Evolutionary conservation across 768 basidiomycete genomes (phyloP).

Genomic region (Chalciporus sphaerocephalus): DNA sequence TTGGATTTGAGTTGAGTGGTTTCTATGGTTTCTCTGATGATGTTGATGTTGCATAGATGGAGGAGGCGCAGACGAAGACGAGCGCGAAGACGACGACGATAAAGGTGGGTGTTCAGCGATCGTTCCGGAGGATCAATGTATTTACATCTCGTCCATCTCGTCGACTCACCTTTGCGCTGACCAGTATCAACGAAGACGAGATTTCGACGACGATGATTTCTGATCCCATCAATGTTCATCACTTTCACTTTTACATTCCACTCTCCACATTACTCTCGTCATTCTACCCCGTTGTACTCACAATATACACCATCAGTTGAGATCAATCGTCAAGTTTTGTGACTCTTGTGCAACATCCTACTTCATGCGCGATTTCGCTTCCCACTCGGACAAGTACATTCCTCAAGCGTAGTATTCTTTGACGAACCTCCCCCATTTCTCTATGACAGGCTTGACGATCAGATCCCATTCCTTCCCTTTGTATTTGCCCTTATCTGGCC

Average conservation of each 20-base stretch:
- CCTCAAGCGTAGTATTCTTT: slow-evolving; percentile 29
- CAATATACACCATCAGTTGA: not conserved
- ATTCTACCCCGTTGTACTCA: slow-evolving; percentile 1
- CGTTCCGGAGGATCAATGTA: no score
- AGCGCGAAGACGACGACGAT: slow-evolving; percentile 55
- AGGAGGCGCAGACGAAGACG: slow-evolving; percentile 47
- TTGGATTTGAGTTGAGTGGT: not conserved
- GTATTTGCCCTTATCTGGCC: slow-evolving; percentile 48
- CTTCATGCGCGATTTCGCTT: not conserved
- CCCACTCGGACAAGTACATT: no score
- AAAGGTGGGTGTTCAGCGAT: slow-evolving; percentile 37
- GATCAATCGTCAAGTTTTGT: not conserved
- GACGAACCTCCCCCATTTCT: slow-evolving; percentile 73
- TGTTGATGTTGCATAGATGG: slow-evolving; percentile 39
- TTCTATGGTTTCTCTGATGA: not conserved
- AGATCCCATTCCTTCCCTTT: slow-evolving; percentile 69
- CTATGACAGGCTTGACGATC: slow-evolving; percentile 70
- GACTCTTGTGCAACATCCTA: no score
- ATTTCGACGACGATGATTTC: slow-evolving; percentile 62
- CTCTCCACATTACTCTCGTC: not conserved
- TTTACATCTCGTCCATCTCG: not conserved
- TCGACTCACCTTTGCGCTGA: slow-evolving; percentile 5
- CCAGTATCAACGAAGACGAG: slow-evolving; percentile 64
- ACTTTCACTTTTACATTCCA: not conserved
- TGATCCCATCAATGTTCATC: slow-evolving; percentile 7